Evolutionary conservation across 176 grass and related monocot genomes (phyloP), one percentile per base, ranked within the genome.

Genomic region (Musa beccarii): DNA sequence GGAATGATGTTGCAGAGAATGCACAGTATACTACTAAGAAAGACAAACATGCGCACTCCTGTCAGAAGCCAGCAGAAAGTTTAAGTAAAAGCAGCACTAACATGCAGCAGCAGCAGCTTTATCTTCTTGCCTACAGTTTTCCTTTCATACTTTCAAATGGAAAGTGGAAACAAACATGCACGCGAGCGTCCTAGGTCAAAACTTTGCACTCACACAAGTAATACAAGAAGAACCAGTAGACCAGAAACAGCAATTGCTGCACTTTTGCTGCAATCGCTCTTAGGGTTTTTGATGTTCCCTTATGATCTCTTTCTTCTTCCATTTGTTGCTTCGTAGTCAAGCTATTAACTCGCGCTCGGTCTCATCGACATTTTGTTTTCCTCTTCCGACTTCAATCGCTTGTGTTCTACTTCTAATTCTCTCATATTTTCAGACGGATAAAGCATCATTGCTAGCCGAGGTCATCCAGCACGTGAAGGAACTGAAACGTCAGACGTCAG

Each of bases 371-470:
- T 43, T 6, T 43, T 43, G 6, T 6, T 43, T 43, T 43, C 34
- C 34, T 43, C 34, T 43, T 43, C 34, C 34, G 34, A 43, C 34
- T 43, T 43, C 34, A 43, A 6, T 43, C 34, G 34, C 34, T 43
- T 43, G 34, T 43, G 4, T 52, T 78, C 51, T 52, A 13, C 14
- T 70, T 78, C 72, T n/a, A 17, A 43, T 57, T 1, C 17, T 16
- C 10, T 6, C 55, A 16, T 16, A 57, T 6, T 61, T 61, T n/a
- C 86, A 98, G 94, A 98, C 92, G 54, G 94, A 98, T 84, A 98
- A 98, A 85, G 94, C 94, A 8, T 89, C 94, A 63, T 72, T 98
- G 86, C 90, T 98, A 16, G 94, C 94, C 9, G 92, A 98, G 88
- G 94, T 89, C 10, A 87, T 98, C 16, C 89, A 98, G 75, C 83